Base-by-base conservation (phyloP, 352 stramenopile species). In the Phytopythium sindhum region DNA sequence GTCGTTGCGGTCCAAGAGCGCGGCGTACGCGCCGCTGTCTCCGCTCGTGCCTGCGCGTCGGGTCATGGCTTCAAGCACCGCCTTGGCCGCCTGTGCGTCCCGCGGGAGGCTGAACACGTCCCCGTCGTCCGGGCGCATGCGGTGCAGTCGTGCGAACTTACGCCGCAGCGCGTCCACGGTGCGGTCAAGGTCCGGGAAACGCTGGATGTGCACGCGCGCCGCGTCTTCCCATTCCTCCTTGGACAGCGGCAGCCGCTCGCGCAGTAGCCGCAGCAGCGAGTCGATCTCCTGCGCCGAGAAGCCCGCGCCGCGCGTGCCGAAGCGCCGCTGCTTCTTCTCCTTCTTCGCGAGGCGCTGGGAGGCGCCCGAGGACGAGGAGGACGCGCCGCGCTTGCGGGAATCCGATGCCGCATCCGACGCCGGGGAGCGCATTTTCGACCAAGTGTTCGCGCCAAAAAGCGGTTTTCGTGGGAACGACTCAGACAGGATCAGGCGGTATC, bases 121-220 rank as follows among this genome's bases (percentile, higher is more conserved):
- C 10, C 19, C 35, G 35, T 50, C 54, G 11, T 44, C 35, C 4
- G n/a, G 17, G 21, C 19, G 23, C 33, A 10, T 33, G 33, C 39
- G 54, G 33, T 60, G 35, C 33, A 60, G 23, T 35, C 54, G 54
- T 23, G 54, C 33, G 15, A 60, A 33, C 54, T 60, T 60, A 23
- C 54, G 54, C n/a, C 54, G 54, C 54, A 60, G 35, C n/a, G 54
- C 26, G 35, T 60, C 54, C n/a, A 33, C 54, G n/a, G 54, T 48
- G 35, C 54, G 33, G n/a, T 60, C 39, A n/a, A 60, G 54, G 10
- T 29, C 39, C 10, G 54, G 54, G 54, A 60, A 60, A 35, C 54
- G 54, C 54, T 35, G 35, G 3, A 33, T 23, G 35, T 60, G 54
- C 54, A 10, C 26, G n/a, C 54, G 35, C 35, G 54, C 54, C 19